Evolutionary conservation across 2,329 filamentous ascomycete genomes (phyloP), one percentile per base, ranked within the genome.

Genomic region (Harringtonia aguacate): DNA sequence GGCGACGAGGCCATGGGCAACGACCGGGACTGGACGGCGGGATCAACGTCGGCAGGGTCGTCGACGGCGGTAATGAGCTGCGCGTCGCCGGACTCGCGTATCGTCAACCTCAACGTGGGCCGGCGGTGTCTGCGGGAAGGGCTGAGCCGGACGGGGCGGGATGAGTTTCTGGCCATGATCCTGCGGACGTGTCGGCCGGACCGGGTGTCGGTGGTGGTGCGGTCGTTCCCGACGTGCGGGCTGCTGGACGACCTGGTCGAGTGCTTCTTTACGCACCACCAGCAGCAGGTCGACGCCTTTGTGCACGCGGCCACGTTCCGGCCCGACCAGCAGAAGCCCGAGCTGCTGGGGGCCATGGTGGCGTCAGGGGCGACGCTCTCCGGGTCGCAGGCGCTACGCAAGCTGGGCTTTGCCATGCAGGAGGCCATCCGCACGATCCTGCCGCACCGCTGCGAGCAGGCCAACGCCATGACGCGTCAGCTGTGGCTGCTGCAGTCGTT

Each of bases 121-220:
- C 44, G 38, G 4, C 41, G 36, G 15, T 44, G 42, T 8, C n/a
- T 69, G 34, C 54, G 59, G 3, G 68, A 72, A 35, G 68, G 61
- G 36, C 52, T 76, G 17, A 65, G 70, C 24, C 56, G 61, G 21
- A 61, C 68, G 7, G 68, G 64, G 18, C 70, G 79, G 4, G 82
- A 86, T 56, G 71, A 70, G 38, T 70, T 84, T 2, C 63, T 86
- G 44, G 78, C 73, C 12, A 69, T 84, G 46, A 73, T 85, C 2
- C 61, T 86, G 30, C 68, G 70, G 40, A 77, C 72, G 4, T 80
- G 73, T 52, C 37, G 22, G 2, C 72, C 70, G 38, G 65, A 64
- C 53, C 72, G 59, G 61, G 70, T 60, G 59, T 70, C 56, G 47
- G 70, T 65, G 40, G 73, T 77, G 18, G 75, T 71, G 17, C 72